Evolutionary conservation across 1,139 yeast species (phyloP).

Genomic region (Debaryomyces fabryi): DNA sequence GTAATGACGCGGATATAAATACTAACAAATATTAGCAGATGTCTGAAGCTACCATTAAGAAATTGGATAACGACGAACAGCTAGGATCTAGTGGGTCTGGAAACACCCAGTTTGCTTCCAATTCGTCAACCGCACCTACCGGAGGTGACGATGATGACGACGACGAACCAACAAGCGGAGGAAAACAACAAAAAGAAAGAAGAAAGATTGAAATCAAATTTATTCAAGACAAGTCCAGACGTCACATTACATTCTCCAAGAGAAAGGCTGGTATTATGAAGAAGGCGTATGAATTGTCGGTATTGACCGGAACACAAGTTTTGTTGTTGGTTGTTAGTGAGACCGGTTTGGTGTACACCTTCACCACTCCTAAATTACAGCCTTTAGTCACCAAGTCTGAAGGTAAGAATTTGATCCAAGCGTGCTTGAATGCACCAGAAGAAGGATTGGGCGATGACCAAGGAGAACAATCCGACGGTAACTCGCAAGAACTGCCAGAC

Average conservation of each 20-base stretch:
- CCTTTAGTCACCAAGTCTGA: constrained; percentile 96
- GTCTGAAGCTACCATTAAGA: constrained; percentile 46
- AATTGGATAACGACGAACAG: constrained; percentile 44
- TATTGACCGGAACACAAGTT: constrained; percentile 96
- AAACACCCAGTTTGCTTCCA: constrained; percentile 21
- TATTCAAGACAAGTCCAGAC: constrained; percentile 94
- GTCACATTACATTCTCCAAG: constrained; percentile 96
- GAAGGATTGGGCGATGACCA: constrained; percentile 61
- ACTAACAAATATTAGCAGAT: constrained; percentile 25
- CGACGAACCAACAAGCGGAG: constrained; percentile 62
- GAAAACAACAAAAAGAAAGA: constrained; percentile 72
- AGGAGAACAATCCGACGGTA: constrained; percentile 62
- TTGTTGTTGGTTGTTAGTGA: constrained; percentile 91
- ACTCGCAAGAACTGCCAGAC: constrained; percentile 44
- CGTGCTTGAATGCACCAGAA: constrained; percentile 94
- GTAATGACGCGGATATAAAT: background rate
- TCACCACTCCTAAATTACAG: constrained; percentile 96
- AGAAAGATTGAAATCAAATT: constrained; percentile 96
- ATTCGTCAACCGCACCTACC: constrained; percentile 23
- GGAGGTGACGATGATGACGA: constrained; percentile 63
- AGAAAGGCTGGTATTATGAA: constrained; percentile 99
- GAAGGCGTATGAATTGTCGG: constrained; percentile 94
- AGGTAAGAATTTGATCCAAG: constrained; percentile 95
- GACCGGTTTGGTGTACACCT: constrained; percentile 97
- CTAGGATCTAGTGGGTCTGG: constrained; percentile 26